A percentile compares a stretch with the other conserved stretches of the same genome.
These are phyloP conservation scores for Nigrospora oryzae DNA, from an alignment of 2,329 filamentous ascomycete genomes.

Conservation along the genomic window DNA sequence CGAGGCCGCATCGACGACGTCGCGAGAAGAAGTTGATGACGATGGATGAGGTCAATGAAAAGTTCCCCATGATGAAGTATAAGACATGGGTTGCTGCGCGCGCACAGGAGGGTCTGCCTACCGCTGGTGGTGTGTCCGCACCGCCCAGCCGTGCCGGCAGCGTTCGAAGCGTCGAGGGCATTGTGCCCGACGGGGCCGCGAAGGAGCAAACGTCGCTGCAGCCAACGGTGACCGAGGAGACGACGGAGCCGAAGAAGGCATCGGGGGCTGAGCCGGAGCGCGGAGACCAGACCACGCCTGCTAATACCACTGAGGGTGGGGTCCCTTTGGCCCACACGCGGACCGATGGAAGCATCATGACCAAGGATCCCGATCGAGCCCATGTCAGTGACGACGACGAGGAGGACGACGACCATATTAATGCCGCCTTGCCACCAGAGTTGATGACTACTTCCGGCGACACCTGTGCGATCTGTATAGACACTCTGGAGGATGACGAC, in stretches of 20 bases:
- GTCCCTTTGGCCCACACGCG: slow-evolving; percentile 10
- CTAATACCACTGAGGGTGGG: slow-evolving; percentile 4
- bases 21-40: slow-evolving; percentile 98
- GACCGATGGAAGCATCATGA: slow-evolving; percentile 10
- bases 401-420: slow-evolving; percentile 74
- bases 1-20: slow-evolving; percentile 70
- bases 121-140: slow-evolving; percentile 73
- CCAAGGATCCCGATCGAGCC: slow-evolving; percentile 15
- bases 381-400: slow-evolving; percentile 44
- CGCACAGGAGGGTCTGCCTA: slow-evolving; percentile 74
- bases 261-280: neutral
- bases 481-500: slow-evolving; percentile 88
- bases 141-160: slow-evolving; percentile 67
- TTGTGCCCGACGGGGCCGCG: slow-evolving; percentile 31
- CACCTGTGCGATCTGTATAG: slow-evolving; percentile 93
- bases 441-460: slow-evolving; percentile 77
- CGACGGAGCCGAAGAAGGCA: neutral
- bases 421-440: slow-evolving; percentile 73
- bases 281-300: slow-evolving; percentile 4
- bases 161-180: slow-evolving; percentile 57
- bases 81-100: slow-evolving; percentile 85
- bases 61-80: slow-evolving; percentile 94
- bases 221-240: neutral
- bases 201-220: slow-evolving; percentile 31
- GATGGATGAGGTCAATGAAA: slow-evolving; percentile 97